Conservation (phyloP, 2,329 filamentous ascomycete genomes). For the Ceratocystis eucalypticola region DNA sequence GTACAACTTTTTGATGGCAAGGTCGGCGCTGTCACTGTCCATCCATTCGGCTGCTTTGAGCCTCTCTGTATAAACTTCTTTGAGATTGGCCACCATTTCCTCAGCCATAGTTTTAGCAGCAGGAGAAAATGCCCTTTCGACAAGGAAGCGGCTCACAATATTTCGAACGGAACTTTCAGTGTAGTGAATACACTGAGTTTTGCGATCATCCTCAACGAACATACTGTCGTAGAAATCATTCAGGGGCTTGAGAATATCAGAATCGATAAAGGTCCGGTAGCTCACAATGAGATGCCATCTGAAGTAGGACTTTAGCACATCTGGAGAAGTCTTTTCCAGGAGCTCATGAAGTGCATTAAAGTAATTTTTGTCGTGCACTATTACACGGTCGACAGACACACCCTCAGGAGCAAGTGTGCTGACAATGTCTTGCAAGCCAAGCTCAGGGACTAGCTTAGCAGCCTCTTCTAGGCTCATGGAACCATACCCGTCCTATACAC, state of each 20-base stretch:
- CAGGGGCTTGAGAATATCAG: conserved; percentile 46
- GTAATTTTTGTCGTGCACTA: conserved; percentile 47
- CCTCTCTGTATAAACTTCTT: conserved; percentile 48
- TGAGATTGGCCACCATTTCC: conserved; percentile 57
- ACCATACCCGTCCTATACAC: no score
- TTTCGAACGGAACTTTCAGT: conserved; percentile 48
- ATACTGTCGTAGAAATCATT: conserved; percentile 43
- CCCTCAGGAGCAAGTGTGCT: conserved; percentile 29
- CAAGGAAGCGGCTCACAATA: conserved; percentile 58
- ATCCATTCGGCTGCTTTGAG: conserved; percentile 50
- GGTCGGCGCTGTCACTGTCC: conserved; percentile 43
- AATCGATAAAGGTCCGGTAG: conserved; percentile 42
- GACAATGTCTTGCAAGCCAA: conserved; percentile 41
- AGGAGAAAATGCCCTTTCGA: conserved; percentile 53
- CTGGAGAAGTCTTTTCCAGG: conserved; percentile 38
- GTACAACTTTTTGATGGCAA: conserved; percentile 50
- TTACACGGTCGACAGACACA: conserved; percentile 34
- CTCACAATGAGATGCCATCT: conserved; percentile 48
- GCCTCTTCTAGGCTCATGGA: conserved; percentile 42
- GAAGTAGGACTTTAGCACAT: conserved; percentile 48
- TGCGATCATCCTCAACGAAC: conserved; percentile 49
- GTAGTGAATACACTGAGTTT: conserved; percentile 48
- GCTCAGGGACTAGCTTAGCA: conserved; percentile 40
- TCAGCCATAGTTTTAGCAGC: conserved; percentile 54
- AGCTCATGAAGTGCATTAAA: conserved; percentile 44